Evolutionary conservation across 1,284 basidiomycete genomes (phyloP).

Genomic region (Fomitiporia mediterranea): DNA sequence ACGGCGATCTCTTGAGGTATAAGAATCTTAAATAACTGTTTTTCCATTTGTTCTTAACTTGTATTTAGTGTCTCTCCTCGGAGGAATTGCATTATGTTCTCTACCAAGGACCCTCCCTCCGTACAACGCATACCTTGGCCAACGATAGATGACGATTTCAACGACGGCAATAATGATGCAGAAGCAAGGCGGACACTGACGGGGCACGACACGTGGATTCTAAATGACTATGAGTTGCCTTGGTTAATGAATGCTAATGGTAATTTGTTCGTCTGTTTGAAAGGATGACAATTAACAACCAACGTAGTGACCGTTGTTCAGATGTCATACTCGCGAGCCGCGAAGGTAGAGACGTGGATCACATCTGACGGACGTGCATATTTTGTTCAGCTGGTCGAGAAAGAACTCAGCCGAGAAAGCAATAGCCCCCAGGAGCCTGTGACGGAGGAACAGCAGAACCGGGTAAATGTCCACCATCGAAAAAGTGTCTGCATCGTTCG

Average conservation of each 20-base stretch:
- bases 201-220: constrained; percentile 65
- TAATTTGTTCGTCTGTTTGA: constrained; percentile 26
- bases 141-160: constrained; percentile 38
- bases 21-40: constrained; percentile 30
- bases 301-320: constrained; percentile 56
- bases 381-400: constrained; percentile 58
- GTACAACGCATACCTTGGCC: constrained; percentile 82
- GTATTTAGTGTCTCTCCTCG: constrained; percentile 63
- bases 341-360: constrained; percentile 72
- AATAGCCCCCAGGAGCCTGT: background rate
- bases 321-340: constrained; percentile 51
- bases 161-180: constrained; percentile 29
- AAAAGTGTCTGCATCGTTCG: background rate
- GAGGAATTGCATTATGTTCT: constrained; percentile 62
- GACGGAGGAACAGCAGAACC: background rate
- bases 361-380: constrained; percentile 79
- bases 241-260: constrained; percentile 72
- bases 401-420: background rate
- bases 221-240: constrained; percentile 63
- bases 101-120: constrained; percentile 64
- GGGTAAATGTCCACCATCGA: background rate
- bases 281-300: background rate
- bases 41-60: constrained; percentile 4
- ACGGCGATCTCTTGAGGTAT: constrained; percentile 69
- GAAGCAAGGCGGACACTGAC: constrained; percentile 25